These are phyloP conservation scores for Nothomitra cinnamomea DNA, from an alignment of 2,329 filamentous ascomycete genomes.

Conservation along the genomic window DNA sequence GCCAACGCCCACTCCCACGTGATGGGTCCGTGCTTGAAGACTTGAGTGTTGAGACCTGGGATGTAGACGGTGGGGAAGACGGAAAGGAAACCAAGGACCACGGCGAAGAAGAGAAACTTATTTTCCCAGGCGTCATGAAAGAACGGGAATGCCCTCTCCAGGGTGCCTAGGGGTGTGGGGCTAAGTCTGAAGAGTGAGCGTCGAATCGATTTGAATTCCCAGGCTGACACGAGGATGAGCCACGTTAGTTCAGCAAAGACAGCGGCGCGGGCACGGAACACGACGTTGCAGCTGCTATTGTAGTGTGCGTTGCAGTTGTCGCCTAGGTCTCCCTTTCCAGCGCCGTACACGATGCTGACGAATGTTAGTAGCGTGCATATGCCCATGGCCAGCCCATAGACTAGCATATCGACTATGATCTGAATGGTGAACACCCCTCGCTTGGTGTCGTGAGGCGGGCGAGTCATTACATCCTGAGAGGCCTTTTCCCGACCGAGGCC, in stretches of 20 bases:
- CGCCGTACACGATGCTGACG: constrained; percentile 45
- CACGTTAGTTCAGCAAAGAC: constrained; percentile 60
- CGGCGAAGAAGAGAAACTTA: constrained; percentile 51
- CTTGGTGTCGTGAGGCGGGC: constrained; percentile 55
- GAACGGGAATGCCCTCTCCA: constrained; percentile 45
- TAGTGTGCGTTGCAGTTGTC: constrained; percentile 42
- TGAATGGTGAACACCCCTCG: constrained; percentile 64
- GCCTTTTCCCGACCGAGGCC: constrained; percentile 68
- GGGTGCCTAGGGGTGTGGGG: constrained; percentile 26
- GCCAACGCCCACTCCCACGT: constrained; percentile 55
- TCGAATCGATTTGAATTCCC: constrained; percentile 60
- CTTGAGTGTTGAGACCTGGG: constrained; percentile 44
- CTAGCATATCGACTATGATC: constrained; percentile 61
- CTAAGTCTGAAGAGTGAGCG: constrained; percentile 63
- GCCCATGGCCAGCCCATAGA: constrained; percentile 67
- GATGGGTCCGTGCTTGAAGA: constrained; percentile 50
- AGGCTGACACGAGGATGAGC: constrained; percentile 60
- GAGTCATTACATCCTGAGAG: constrained; percentile 57
- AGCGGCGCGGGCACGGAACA: constrained; percentile 56
- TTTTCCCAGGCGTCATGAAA: constrained; percentile 52
- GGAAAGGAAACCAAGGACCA: constrained; percentile 37
- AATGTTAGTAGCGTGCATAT: constrained; percentile 47
- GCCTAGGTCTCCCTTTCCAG: constrained; percentile 43
- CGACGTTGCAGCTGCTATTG: constrained; percentile 36
- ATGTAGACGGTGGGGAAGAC: constrained; percentile 50